A percentile compares a stretch with the other conserved stretches of the same genome.
These are phyloP conservation scores for Herpetospermum pedunculosum DNA, from an alignment of 306 rosid genomes.

Conservation along the genomic window DNA sequence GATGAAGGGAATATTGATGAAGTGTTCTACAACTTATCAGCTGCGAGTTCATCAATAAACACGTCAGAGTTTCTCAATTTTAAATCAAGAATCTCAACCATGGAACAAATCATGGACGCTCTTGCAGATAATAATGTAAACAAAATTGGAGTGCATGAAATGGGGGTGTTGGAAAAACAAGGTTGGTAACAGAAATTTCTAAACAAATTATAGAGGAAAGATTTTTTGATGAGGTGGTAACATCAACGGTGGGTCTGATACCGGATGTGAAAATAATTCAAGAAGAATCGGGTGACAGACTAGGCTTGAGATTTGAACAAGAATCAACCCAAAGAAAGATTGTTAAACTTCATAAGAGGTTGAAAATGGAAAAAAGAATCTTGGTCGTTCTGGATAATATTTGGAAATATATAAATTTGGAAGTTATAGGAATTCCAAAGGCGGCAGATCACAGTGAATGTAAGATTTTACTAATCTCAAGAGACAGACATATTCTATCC, in stretches of 20 bases:
- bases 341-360: neutral
- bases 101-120: neutral
- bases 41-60: neutral
- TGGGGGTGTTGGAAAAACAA: slow-evolving; percentile 19
- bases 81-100: neutral
- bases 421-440: slow-evolving; percentile 12
- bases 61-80: neutral
- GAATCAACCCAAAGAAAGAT: neutral
- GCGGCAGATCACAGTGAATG: slow-evolving; percentile 3
- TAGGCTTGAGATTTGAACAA: neutral
- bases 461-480: too few species aligned
- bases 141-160: slow-evolving; percentile 4
- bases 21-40: too few species aligned
- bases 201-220: neutral
- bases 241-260: neutral
- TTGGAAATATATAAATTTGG: slow-evolving; percentile 17
- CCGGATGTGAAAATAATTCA: neutral
- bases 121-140: neutral
- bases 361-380: neutral
- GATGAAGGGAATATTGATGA: too few species aligned
- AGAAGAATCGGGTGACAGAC: neutral
- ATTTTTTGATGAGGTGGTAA: neutral
- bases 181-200: neutral
- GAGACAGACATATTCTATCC: slow-evolving; percentile 10
- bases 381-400: slow-evolving; percentile 32